Base-by-base conservation (phyloP, 306 rosid species). In the Cucurbita argyrosperma region DNA sequence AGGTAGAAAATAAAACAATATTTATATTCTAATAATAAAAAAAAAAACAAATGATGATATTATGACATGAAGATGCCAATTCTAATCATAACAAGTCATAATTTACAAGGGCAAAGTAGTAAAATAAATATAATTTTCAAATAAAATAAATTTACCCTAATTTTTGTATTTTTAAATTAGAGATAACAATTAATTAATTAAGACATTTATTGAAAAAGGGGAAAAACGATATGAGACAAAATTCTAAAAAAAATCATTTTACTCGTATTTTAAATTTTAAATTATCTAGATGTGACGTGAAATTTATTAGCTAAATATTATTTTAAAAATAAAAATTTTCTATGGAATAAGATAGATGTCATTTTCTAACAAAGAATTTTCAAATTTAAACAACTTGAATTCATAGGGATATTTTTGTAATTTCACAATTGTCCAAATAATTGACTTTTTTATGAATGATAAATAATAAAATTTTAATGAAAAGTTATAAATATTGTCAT, bases 371-470 rank as follows among this genome's bases (percentile, higher is more conserved):
- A 45, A 0, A 42, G 40, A 66, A 18, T 66, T 66, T 66, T 66
- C 52, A 66, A 43, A 66, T 43, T 64, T 66, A 66, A 66, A 66
- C 72, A 66, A 66, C 55, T 66, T 45, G 72, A 18, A 66, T 66
- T 54, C 40, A 19, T 11, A 5, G 72, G 72, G 72, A 19, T 3
- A 7, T 11, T 45, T 45, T 5, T 18, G 72, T 66, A 66, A 66
- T 66, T 43, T 66, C 55, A 45, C 38, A 19, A 45, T 7, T 4
- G 18, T 21, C 72, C 72, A 66, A 64, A 64, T 64, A 64, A 64
- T 64, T 40, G 71, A 42, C 71, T 64, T 64, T 64, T 64, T 40
- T 16, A 12, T 66, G 15, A 45, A 5, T 45, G 55, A 66, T 45
- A 66, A 42, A 10, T 39, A 43, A 54, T 3, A 11, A 5, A 19